phyloP scores from a whole-genome alignment of 2,329 filamentous ascomycete species.

The Penicillium glabrum region DNA sequence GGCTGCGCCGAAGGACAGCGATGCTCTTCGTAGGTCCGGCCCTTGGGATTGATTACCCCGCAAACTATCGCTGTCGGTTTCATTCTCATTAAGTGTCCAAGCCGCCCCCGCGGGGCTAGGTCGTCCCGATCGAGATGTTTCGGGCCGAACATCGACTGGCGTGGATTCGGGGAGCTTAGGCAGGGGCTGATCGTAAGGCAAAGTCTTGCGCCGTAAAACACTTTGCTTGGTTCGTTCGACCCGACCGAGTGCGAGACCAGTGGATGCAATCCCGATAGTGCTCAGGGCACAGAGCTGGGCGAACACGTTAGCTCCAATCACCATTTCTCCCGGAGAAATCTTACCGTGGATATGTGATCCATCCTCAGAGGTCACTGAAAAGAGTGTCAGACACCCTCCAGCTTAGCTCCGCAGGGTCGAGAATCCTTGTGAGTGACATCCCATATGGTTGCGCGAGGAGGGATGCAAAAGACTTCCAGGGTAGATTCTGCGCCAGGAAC shows the following conservation, averaged over 20 bases:
- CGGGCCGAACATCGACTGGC: constrained; percentile 15
- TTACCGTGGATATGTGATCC: constrained; percentile 45
- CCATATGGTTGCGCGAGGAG: constrained; percentile 25
- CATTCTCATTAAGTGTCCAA: constrained; percentile 13
- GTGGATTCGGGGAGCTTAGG: not conserved
- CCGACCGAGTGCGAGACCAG: constrained; percentile 59
- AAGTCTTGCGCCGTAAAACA: constrained; percentile 27
- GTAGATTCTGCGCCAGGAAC: not conserved
- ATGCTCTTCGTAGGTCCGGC: constrained; percentile 22
- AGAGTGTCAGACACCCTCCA: constrained; percentile 33
- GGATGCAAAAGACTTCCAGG: constrained; percentile 15
- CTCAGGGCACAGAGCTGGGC: constrained; percentile 62
- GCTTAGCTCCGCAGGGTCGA: constrained; percentile 33
- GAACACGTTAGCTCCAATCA: constrained; percentile 8
- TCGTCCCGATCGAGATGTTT: constrained; percentile 20
- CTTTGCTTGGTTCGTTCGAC: constrained; percentile 42
- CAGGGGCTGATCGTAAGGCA: constrained; percentile 16
- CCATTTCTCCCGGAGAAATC: constrained; percentile 1
- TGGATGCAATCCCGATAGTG: constrained; percentile 61
- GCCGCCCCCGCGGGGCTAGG: constrained; percentile 16
- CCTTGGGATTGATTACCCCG: constrained; percentile 12
- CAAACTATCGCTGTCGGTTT: constrained; percentile 10
- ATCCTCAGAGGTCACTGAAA: constrained; percentile 33
- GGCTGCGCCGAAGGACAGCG: constrained; percentile 28
- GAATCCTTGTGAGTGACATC: constrained; percentile 32